phyloP scores from a whole-genome alignment of 169 alveolate genomes.

The Cryptosporidium canis region DNA sequence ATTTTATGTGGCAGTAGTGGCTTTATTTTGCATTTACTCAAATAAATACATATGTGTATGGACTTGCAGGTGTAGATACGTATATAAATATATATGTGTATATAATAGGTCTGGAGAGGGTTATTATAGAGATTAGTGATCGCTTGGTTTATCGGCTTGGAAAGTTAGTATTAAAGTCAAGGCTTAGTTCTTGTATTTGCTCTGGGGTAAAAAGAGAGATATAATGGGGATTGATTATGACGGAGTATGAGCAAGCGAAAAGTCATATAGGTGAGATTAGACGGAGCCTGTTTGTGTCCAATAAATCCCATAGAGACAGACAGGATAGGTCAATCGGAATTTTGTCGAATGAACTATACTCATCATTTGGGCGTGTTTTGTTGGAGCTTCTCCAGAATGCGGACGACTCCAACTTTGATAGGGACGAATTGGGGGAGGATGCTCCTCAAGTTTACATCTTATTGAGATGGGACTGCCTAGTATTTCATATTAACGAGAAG shows the following conservation, averaged over 20 bases:
- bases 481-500: conserved; percentile 74
- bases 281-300: conserved; percentile 27
- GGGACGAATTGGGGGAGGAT: not conserved
- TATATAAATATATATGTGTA: not conserved
- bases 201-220: not conserved
- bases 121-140: not conserved
- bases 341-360: conserved; percentile 76
- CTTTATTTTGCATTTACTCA: no score
- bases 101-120: not conserved
- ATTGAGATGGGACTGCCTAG: conserved; percentile 72
- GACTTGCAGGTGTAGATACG: no score
- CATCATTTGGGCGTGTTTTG: conserved; percentile 73
- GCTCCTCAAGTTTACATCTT: conserved; percentile 72
- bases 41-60: no score
- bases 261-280: conserved; percentile 31
- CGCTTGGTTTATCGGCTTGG: not conserved
- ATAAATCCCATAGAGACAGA: conserved; percentile 43
- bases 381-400: conserved; percentile 79
- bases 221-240: not conserved
- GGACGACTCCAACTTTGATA: conserved; percentile 72
- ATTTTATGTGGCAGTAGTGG: no score
- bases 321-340: conserved; percentile 62
- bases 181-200: not conserved
- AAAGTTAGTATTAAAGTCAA: not conserved
- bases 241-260: conserved; percentile 12